These are phyloP conservation scores for Podaxis carcinomalis DNA, from an alignment of 768 basidiomycete species.

Conservation along the genomic window DNA sequence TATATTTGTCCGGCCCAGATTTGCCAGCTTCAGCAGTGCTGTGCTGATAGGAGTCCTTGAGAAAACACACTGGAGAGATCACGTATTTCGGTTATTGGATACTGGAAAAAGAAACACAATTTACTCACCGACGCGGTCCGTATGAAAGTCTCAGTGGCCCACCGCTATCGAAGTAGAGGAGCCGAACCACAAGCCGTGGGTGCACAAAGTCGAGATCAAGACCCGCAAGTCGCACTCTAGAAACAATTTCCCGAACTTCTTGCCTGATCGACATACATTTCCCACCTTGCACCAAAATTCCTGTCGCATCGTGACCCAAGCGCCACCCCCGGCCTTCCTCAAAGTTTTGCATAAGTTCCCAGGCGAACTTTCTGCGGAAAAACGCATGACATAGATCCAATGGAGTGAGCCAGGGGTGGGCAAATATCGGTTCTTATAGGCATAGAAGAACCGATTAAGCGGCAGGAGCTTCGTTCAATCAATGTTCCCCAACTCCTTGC, in stretches of 20 bases:
- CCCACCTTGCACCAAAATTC: too few species aligned
- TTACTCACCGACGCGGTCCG: neutral
- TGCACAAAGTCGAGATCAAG: neutral
- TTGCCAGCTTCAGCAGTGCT: too few species aligned
- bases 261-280: neutral
- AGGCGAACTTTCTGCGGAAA: neutral
- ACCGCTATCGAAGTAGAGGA: neutral
- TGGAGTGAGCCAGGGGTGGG: neutral
- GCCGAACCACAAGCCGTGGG: neutral
- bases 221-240: neutral
- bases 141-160: neutral
- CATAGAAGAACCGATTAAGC: too few species aligned
- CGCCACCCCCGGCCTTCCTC: neutral
- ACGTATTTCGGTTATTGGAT: too few species aligned
- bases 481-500: neutral
- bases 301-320: neutral
- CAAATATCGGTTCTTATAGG: too few species aligned
- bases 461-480: too few species aligned
- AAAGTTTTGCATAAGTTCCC: neutral
- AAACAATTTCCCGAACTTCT: neutral
- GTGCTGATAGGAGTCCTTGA: neutral
- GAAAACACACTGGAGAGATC: neutral
- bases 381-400: neutral
- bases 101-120: too few species aligned
- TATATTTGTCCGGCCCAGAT: too few species aligned